A percentile compares a stretch with the other conserved stretches of the same genome.
Conservation (phyloP, 371 early-diverging fungal species). For the Mycotypha africana region DNA sequence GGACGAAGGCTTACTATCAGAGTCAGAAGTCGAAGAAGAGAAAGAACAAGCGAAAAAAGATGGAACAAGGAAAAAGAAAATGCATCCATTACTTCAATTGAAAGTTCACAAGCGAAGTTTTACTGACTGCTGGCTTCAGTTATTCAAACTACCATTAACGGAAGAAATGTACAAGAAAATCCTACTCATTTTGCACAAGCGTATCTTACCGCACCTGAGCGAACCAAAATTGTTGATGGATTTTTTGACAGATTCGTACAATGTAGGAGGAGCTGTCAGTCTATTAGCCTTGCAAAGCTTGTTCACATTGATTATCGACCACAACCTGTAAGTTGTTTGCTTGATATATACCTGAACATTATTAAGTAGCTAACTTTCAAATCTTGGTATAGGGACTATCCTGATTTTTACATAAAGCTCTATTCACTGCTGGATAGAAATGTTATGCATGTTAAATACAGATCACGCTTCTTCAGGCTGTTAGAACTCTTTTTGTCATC, state of each 20-base stretch:
- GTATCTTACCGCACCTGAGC: conserved; percentile 77
- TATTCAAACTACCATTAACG: conserved; percentile 69
- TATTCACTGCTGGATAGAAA: conserved; percentile 84
- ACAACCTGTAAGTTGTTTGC: conserved; percentile 73
- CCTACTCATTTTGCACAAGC: conserved; percentile 76
- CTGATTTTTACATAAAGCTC: conserved; percentile 92
- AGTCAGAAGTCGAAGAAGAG: conserved; percentile 39
- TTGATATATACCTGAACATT: background rate
- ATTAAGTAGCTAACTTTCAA: too few species aligned
- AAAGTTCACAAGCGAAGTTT: conserved; percentile 55
- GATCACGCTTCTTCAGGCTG: conserved; percentile 88
- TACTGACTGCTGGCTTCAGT: conserved; percentile 75
- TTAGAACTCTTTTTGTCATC: conserved; percentile 85
- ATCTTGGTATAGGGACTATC: conserved; percentile 72
- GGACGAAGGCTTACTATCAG: conserved; percentile 26
- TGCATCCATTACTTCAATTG: conserved; percentile 34
- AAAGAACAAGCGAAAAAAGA: conserved; percentile 19
- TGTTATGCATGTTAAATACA: conserved; percentile 87
- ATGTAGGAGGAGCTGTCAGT: conserved; percentile 77
- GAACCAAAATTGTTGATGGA: conserved; percentile 81
- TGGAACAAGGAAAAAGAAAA: conserved; percentile 14
- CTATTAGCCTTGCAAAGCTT: conserved; percentile 90
- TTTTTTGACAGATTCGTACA: conserved; percentile 86
- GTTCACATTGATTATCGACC: conserved; percentile 84
- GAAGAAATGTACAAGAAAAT: conserved; percentile 73